Evolutionary conservation across 257 asterid species (phyloP).

Genomic region (Primulina eburnea): DNA sequence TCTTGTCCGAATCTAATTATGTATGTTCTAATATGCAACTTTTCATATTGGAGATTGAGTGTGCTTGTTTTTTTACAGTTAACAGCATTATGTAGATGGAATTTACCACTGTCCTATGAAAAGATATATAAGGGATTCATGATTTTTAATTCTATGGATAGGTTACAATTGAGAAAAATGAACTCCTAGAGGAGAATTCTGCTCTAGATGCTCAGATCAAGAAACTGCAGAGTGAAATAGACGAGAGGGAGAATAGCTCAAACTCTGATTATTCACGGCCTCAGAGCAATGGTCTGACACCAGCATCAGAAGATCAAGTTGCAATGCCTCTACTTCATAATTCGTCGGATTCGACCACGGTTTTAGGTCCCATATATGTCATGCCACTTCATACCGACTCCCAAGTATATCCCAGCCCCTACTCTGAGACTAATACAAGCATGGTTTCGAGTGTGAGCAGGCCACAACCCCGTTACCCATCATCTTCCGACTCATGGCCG

Average conservation of each 20-base stretch:
- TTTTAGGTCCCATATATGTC: slow-evolving; percentile 40
- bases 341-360: slow-evolving; percentile 32
- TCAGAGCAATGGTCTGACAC: slow-evolving; percentile 20
- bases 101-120: not conserved
- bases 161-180: slow-evolving; percentile 54
- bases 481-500: slow-evolving; percentile 61
- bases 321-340: slow-evolving; percentile 30
- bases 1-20: slow-evolving; percentile 54
- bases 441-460: slow-evolving; percentile 47
- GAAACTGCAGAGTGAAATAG: slow-evolving; percentile 47
- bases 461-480: slow-evolving; percentile 70
- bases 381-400: slow-evolving; percentile 47
- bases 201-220: slow-evolving; percentile 55
- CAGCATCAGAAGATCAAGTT: slow-evolving; percentile 31
- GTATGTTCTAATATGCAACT: slow-evolving; percentile 36
- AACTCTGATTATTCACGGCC: slow-evolving; percentile 23
- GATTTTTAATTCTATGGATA: slow-evolving; percentile 20
- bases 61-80: not conserved
- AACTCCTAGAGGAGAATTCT: slow-evolving; percentile 57
- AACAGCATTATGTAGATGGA: not conserved
- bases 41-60: not conserved
- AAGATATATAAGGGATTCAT: not conserved
- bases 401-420: slow-evolving; percentile 30
- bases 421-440: slow-evolving; percentile 22
- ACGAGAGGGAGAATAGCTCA: slow-evolving; percentile 31